Base-by-base conservation (phyloP, 371 early-diverging fungal species). In the Rhizomucor miehei region DNA sequence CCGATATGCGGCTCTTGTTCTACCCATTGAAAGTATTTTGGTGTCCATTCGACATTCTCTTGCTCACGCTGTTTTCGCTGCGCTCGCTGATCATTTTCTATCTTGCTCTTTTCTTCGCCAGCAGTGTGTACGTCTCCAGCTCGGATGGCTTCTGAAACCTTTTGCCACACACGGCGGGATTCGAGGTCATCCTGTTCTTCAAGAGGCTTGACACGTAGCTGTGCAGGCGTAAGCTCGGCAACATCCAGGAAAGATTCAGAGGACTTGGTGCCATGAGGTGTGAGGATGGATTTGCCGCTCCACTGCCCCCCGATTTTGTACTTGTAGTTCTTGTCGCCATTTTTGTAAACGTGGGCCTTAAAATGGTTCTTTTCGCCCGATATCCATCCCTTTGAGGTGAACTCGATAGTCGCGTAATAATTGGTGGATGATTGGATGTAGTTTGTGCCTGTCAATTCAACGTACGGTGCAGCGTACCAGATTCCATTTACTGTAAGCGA, bases 301-400 rank as follows among this genome's bases (percentile, higher is more conserved):
- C 87, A 88, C 51, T 79, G 76, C 6, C 88, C 86, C 55, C 79
- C 74, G 16, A 86, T 73, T 21, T 73, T 71, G 52, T 71, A 86
- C n/a, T 84, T 63, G 40, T 73, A 73, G 39, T 73, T 70, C 43
- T 73, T 73, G 10, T 60, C 23, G 21, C 55, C 35, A 29, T 65
- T 56, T 41, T 69, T 52, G 46, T 77, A 53, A 40, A 68, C 16
- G 60, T 52, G 51, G 46, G 60, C 90, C 50, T 89, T 85, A 62
- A 90, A 85, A 48, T 79, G 75, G 48, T 90, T 85, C 50, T 85
- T 83, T 52, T 84, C 85, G 51, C 90, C 90, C 5, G 82, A 80
- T 51, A 90, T 80, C 82, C 86, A 90, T 20, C 89, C 84, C 53
- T 77, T 82, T n/a, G 87, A 82, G 41, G 79, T 54, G 62, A 82